A percentile compares a stretch with the other conserved stretches of the same genome.
Evolutionary conservation across 106 monocot species (phyloP).

Genomic region (Gastrodia elata): DNA sequence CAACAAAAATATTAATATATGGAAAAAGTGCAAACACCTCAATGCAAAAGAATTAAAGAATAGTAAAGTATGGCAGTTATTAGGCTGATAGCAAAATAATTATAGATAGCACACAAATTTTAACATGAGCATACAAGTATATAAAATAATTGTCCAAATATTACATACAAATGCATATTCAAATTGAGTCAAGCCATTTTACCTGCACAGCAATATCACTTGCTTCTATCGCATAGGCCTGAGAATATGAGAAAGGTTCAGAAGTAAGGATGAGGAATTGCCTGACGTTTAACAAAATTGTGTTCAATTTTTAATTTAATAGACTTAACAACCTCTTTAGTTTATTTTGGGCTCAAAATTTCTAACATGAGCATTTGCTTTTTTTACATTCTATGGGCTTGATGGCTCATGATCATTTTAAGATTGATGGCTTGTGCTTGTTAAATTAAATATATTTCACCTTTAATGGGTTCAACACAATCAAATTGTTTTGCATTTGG

Average conservation of each 20-base stretch:
- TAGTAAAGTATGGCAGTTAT: not conserved
- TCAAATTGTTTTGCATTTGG: too few species aligned
- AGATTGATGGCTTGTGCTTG: too few species aligned
- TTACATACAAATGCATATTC: not conserved
- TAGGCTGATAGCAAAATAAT: not conserved
- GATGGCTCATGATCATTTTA: too few species aligned
- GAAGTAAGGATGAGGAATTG: not conserved
- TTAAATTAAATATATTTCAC: too few species aligned
- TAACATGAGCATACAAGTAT: not conserved
- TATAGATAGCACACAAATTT: not conserved
- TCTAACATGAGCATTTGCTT: too few species aligned
- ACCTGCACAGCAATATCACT: conserved; percentile 92
- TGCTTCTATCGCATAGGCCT: conserved; percentile 95
- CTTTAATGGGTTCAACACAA: too few species aligned
- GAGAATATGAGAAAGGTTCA: conserved; percentile 1
- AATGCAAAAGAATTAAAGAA: not conserved
- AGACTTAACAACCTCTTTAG: too few species aligned
- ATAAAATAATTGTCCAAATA: conserved; percentile 6
- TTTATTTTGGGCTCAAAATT: too few species aligned
- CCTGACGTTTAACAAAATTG: too few species aligned
- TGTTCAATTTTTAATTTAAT: too few species aligned
- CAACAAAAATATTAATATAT: not conserved
- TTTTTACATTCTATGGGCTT: too few species aligned
- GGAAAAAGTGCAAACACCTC: not conserved
- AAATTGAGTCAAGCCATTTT: not conserved